A percentile compares a stretch with the other conserved stretches of the same genome.
phyloP scores from a whole-genome alignment of 2,329 filamentous ascomycete genomes.

The Sporothrix globosa region DNA sequence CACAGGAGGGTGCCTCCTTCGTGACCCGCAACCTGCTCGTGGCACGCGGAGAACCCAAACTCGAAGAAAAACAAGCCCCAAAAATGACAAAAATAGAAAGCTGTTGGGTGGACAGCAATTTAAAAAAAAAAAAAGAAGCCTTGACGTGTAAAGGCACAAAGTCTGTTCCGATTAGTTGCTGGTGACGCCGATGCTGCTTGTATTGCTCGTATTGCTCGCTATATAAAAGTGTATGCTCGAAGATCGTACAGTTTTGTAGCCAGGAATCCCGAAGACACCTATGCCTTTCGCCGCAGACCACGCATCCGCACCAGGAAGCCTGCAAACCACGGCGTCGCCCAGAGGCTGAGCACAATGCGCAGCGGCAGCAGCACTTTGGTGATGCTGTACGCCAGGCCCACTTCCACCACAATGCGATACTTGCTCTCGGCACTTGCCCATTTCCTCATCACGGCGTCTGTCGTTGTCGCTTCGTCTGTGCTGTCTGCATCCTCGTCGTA shows the following conservation, averaged over 20 bases:
- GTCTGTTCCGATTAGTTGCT: neutral
- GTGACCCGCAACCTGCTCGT: neutral
- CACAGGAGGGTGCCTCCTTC: neutral
- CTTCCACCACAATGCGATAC: constrained; percentile 64
- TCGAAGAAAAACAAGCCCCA: neutral
- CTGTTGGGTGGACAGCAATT: neutral
- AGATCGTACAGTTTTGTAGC: neutral
- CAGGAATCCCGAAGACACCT: neutral
- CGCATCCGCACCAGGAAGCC: constrained; percentile 57
- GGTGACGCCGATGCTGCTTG: no score
- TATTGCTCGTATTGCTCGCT: neutral
- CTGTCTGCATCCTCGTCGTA: constrained; percentile 41
- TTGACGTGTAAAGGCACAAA: neutral
- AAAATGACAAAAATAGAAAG: neutral
- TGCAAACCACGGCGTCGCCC: constrained; percentile 93
- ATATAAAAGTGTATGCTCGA: neutral
- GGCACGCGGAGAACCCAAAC: neutral
- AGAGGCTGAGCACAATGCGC: constrained; percentile 76
- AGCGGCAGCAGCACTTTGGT: constrained; percentile 83
- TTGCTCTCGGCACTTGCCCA: constrained; percentile 49
- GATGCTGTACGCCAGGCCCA: constrained; percentile 88
- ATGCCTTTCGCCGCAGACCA: neutral
- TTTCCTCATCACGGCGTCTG: constrained; percentile 27
- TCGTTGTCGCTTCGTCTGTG: constrained; percentile 39
- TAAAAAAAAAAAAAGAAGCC: constrained; percentile 12